Evolutionary conservation across 176 grass and related monocot genomes (phyloP).

Genomic region (Dactylis glomerata): DNA sequence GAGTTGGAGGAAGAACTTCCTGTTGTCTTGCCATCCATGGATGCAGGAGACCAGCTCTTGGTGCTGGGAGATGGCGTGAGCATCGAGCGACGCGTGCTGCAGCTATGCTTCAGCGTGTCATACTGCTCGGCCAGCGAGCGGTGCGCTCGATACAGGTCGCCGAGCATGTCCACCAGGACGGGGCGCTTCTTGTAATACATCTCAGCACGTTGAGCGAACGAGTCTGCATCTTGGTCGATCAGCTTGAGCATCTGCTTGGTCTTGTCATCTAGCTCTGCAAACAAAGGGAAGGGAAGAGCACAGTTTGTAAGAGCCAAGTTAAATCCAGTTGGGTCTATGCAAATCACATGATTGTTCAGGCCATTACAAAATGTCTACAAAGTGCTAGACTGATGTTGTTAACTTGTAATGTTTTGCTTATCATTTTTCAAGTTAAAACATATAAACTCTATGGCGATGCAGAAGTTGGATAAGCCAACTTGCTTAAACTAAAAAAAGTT

Average conservation of each 20-base stretch:
- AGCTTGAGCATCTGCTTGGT: slow-evolving; percentile 79
- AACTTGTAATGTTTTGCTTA: not conserved
- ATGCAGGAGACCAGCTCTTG: slow-evolving; percentile 23
- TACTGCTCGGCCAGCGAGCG: slow-evolving; percentile 71
- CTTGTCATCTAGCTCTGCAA: slow-evolving; percentile 77
- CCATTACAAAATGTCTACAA: not conserved
- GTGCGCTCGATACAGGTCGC: slow-evolving; percentile 74
- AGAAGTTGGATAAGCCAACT: not conserved
- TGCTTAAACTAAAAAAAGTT: not conserved
- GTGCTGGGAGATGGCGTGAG: slow-evolving; percentile 38
- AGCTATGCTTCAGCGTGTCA: slow-evolving; percentile 64
- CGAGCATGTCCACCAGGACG: slow-evolving; percentile 73
- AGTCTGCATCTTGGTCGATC: slow-evolving; percentile 88
- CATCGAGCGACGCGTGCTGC: slow-evolving; percentile 27
- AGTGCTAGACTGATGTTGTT: not conserved
- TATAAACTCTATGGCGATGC: not conserved
- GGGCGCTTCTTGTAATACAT: slow-evolving; percentile 95
- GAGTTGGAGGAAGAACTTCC: slow-evolving; percentile 16
- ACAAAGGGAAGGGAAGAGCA: not conserved
- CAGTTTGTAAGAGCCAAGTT: not conserved
- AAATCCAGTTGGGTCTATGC: not conserved
- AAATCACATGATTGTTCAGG: not conserved
- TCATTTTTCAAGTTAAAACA: not conserved
- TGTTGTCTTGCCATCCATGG: not conserved
- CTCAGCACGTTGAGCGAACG: slow-evolving; percentile 84